Base-by-base conservation (phyloP, 2,329 filamentous ascomycete genomes). In the Aureobasidium subglaciale region DNA sequence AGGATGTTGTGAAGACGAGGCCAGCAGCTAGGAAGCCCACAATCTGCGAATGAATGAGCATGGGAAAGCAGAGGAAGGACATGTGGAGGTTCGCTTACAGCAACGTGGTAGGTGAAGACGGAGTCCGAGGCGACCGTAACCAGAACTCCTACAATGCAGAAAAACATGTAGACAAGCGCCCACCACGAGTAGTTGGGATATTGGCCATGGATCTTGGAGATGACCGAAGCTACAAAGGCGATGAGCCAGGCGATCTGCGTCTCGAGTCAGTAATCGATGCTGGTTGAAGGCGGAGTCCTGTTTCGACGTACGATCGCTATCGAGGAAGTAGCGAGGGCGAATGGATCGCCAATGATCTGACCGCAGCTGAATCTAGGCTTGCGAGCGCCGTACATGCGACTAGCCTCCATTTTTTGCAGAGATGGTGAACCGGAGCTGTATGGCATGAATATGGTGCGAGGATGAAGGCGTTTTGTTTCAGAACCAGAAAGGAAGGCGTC, bases 171-270 rank as follows among this genome's bases (percentile, higher is more conserved):
- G 58, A 88, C 85, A 56, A 90, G 78, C 1, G 87, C 81, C 88
- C 92, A 99, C 92, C 93, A 99, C 20, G 87, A 85, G 70, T 90
- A 96, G 61, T 90, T 88, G 13, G 90, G 90, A 65, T 90, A 96
- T 24, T 68, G 67, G 54, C 72, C 73, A 50, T 72, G 74, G 45
- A 81, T 70, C 61, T 81, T 75, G 37, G 86, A 85, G 63, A 96
- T 83, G 68, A 96, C 85, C 59, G 88, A 92, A 60, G 85, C 80
- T 66, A 97, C 81, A 70, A 97, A 95, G 42, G 90, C 84, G 66
- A 99, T 96, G 63, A 96, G 72, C 93, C 93, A 99, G 58, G 91
- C 92, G 61, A 96, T 84, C 92, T 97, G 59, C n/a, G n/a, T 49
- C 35, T 29, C 25, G 25, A 13, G 42, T 16, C n/a, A 48, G 41